These are phyloP conservation scores for Xylaria sp. DNA, from an alignment of 2,329 filamentous ascomycete genomes.

Conservation along the genomic window DNA sequence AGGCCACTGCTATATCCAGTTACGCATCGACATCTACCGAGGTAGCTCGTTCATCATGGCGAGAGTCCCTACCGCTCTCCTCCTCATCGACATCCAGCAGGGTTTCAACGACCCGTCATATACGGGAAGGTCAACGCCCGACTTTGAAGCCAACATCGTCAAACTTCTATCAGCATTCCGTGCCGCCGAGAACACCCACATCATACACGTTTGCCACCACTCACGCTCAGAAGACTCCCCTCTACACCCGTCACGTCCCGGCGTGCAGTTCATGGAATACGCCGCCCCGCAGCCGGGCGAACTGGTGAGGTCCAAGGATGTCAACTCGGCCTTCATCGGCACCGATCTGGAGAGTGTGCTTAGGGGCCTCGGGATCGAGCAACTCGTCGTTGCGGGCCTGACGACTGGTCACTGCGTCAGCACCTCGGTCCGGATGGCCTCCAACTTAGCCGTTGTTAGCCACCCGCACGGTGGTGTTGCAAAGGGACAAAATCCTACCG, in stretches of 20 bases:
- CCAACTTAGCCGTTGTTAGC: constrained; percentile 51
- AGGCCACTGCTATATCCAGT: not conserved
- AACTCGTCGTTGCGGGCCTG: constrained; percentile 49
- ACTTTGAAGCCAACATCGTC: constrained; percentile 50
- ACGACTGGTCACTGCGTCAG: constrained; percentile 57
- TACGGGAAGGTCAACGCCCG: constrained; percentile 49
- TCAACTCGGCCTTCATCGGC: constrained; percentile 54
- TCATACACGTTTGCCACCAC: constrained; percentile 54
- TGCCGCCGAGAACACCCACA: constrained; percentile 28
- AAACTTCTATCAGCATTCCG: constrained; percentile 44
- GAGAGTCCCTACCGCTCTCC: constrained; percentile 40
- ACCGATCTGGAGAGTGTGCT: constrained; percentile 49
- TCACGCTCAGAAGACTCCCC: constrained; percentile 43
- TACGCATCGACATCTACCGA: not conserved
- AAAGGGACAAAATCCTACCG: constrained; percentile 31
- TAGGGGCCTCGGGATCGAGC: constrained; percentile 41
- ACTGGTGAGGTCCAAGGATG: constrained; percentile 48
- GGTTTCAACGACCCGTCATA: constrained; percentile 47
- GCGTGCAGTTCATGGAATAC: constrained; percentile 33
- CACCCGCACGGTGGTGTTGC: constrained; percentile 17
- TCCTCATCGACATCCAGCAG: constrained; percentile 55
- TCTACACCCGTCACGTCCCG: constrained; percentile 45
- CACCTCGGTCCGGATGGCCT: constrained; percentile 54
- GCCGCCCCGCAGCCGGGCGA: constrained; percentile 43
- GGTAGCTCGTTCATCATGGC: constrained; percentile 7